Evolutionary conservation across 1,284 basidiomycete species (phyloP), one percentile per base, ranked within the genome.

Genomic region (Nidula niveotomentosa): DNA sequence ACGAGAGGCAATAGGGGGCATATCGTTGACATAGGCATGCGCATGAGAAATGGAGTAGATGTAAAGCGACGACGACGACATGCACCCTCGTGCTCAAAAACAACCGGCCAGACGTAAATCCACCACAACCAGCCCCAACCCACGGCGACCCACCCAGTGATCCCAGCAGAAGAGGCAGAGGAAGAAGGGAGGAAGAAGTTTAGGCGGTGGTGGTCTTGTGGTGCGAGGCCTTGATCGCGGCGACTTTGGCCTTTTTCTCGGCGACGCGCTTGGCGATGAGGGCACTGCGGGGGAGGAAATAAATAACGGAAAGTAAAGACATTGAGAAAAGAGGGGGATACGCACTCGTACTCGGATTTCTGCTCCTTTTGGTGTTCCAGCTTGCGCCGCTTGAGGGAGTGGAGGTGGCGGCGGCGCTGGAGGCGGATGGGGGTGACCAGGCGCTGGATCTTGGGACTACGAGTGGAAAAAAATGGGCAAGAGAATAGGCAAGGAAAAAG

Each of bases 361-460:
- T 94, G 90, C 77, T 94, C 95, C 81, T 94, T 94, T 84, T 97
- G 94, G 74, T 81, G 84, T 71, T 95, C 92, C 71, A 93, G 81
- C 75, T 86, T 88, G 76, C 93, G 87, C 74, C 90, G 88, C 81
- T 96, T 93, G 81, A 98, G 85, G 54, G 93, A 86, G 62, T 81
- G 87, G 68, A 96, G 85, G 83, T 95, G 95, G 68, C 96, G 92
- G 77, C 94, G 93, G 77, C 95, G 92, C 80, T 99, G 96, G 70
- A 98, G 90, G 69, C 96, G 93, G 70, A 91, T 74, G 66, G 96
- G 94, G 57, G 95, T 98, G 69, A 98, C 94, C 60, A 96, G 84
- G 69, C 94, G 87, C 74, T 93, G 91, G 71, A 94, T 93, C 79
- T 93, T 93, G 63, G 90, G 89, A 65, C 90, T 91, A 36, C 49